A percentile compares a stretch with the other conserved stretches of the same genome.
Evolutionary conservation across 2,329 filamentous ascomycete genomes (phyloP).

Genomic region (Stemphylium beticola): DNA sequence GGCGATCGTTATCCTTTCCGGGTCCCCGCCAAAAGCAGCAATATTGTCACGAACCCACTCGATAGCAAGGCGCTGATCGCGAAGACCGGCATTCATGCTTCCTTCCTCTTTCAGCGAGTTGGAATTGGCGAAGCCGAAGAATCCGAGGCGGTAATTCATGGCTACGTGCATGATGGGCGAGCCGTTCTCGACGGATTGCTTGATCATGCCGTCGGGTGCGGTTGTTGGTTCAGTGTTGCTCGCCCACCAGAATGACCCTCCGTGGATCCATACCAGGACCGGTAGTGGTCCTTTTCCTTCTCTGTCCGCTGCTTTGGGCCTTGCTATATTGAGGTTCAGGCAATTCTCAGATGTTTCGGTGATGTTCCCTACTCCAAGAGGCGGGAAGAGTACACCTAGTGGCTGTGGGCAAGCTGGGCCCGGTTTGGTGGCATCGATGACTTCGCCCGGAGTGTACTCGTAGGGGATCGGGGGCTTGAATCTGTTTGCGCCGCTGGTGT

Average conservation of each 20-base stretch:
- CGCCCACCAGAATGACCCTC: slow-evolving; percentile 50
- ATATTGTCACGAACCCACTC: slow-evolving; percentile 51
- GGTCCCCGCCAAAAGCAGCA: slow-evolving; percentile 43
- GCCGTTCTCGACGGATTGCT: slow-evolving; percentile 55
- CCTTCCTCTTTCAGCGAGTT: slow-evolving; percentile 39
- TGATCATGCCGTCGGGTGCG: slow-evolving; percentile 55
- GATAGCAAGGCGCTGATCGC: slow-evolving; percentile 49
- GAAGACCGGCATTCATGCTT: slow-evolving; percentile 47
- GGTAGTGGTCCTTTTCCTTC: slow-evolving; percentile 52
- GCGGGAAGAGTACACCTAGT: slow-evolving; percentile 35
- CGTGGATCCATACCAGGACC: slow-evolving; percentile 67
- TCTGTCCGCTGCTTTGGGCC: slow-evolving; percentile 52
- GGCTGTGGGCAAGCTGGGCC: slow-evolving; percentile 56
- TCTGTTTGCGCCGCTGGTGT: slow-evolving; percentile 54
- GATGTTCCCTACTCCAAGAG: slow-evolving; percentile 44
- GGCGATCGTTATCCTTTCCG: slow-evolving; percentile 47
- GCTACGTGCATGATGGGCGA: slow-evolving; percentile 47
- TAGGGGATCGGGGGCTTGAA: slow-evolving; percentile 55
- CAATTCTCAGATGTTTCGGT: slow-evolving; percentile 60
- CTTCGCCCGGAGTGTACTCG: slow-evolving; percentile 38
- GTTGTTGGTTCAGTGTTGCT: slow-evolving; percentile 45
- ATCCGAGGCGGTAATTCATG: slow-evolving; percentile 47
- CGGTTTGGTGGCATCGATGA: slow-evolving; percentile 49
- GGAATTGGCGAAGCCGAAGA: slow-evolving; percentile 50
- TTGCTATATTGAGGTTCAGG: slow-evolving; percentile 65